phyloP scores from a whole-genome alignment of 257 asterid species.

The Capsicum pubescens region DNA sequence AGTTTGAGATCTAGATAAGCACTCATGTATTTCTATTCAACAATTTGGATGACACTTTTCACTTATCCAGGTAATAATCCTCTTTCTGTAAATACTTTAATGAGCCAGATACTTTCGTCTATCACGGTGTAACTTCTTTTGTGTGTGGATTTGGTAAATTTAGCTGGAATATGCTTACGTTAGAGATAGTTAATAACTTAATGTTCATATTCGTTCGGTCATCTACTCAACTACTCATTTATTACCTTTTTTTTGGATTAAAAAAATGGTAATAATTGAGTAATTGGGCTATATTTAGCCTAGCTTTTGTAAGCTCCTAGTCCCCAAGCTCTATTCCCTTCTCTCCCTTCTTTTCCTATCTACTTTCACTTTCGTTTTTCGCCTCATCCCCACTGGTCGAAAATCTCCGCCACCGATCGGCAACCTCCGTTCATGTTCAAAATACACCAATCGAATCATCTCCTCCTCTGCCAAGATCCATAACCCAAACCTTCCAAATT shows the following conservation, averaged over 20 bases:
- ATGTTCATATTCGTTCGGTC: not conserved
- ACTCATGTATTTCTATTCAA: not conserved
- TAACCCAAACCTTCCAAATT: not conserved
- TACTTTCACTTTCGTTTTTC: not conserved
- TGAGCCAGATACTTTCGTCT: not conserved
- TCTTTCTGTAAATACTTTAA: not conserved
- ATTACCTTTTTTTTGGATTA: not conserved
- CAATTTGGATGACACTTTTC: slow-evolving; percentile 1
- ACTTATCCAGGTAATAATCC: not conserved
- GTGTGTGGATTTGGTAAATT: not conserved
- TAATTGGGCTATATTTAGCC: not conserved
- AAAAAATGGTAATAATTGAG: no score
- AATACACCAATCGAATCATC: not conserved
- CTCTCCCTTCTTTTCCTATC: not conserved
- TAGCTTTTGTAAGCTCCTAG: not conserved
- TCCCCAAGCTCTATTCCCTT: not conserved
- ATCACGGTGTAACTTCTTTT: not conserved
- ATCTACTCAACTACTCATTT: not conserved
- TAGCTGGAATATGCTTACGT: not conserved
- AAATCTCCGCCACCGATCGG: not conserved
- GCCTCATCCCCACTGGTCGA: not conserved
- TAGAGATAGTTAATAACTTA: not conserved
- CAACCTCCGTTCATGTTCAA: not conserved
- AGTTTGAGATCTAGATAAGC: not conserved
- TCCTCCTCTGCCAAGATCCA: not conserved